phyloP scores from a whole-genome alignment of 345 rosid genomes.

The Populus simonii region DNA sequence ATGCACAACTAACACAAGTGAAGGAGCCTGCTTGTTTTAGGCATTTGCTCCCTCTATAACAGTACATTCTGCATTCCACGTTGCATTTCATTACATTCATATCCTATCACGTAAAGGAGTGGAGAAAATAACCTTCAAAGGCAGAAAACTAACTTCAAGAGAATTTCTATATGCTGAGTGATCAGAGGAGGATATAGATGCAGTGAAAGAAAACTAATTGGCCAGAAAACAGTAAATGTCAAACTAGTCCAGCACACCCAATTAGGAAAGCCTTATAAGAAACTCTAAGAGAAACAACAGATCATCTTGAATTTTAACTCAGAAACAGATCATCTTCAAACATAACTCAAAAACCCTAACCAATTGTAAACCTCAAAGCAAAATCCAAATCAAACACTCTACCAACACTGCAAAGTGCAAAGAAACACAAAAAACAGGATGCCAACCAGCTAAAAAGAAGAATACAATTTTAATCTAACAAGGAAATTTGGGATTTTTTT shows the following conservation, averaged over 20 bases:
- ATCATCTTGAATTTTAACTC: neutral
- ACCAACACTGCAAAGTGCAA: neutral
- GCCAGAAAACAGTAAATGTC: neutral
- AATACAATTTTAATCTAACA: neutral
- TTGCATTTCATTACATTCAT: neutral
- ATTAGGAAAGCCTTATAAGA: neutral
- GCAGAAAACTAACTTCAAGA: neutral
- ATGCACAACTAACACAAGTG: neutral
- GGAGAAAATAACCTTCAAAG: neutral
- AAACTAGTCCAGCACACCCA: neutral
- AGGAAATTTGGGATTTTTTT: conserved; percentile 5
- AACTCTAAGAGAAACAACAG: neutral
- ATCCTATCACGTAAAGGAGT: neutral
- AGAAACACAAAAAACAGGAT: neutral
- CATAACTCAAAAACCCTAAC: neutral
- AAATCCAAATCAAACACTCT: neutral
- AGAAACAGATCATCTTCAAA: neutral
- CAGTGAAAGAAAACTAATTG: neutral
- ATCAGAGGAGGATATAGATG: neutral
- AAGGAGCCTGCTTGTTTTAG: neutral
- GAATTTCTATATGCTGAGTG: neutral
- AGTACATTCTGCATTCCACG: neutral
- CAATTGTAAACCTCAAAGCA: neutral
- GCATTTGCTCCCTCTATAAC: neutral
- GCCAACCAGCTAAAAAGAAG: neutral